These are phyloP conservation scores for Davidsoniella virescens DNA, from an alignment of 2,329 filamentous ascomycete species.

Conservation along the genomic window DNA sequence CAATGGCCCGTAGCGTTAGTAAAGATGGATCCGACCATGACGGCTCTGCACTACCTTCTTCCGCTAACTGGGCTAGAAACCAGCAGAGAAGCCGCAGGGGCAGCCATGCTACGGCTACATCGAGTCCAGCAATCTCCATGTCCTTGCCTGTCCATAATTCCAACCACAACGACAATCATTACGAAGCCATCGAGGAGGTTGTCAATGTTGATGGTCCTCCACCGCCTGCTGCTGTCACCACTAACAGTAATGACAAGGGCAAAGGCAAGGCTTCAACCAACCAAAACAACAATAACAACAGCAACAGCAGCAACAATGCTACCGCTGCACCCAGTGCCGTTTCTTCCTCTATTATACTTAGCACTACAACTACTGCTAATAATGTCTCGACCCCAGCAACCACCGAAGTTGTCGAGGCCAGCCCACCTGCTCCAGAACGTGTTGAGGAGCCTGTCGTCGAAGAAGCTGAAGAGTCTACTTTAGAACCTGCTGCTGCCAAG, in stretches of 20 bases:
- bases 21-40: constrained; percentile 56
- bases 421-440: background rate
- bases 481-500: background rate
- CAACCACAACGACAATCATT: too few species aligned
- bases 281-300: background rate
- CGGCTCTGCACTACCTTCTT: constrained; percentile 77
- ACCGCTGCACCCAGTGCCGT: background rate
- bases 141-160: constrained; percentile 31
- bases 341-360: background rate
- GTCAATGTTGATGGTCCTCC: constrained; percentile 21
- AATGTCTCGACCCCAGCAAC: background rate
- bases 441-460: background rate
- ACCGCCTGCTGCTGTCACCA: constrained; percentile 14
- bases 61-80: constrained; percentile 79
- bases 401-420: constrained; percentile 5
- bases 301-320: background rate
- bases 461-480: background rate
- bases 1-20: constrained; percentile 63
- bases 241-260: constrained; percentile 12
- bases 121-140: constrained; percentile 61
- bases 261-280: constrained; percentile 1
- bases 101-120: constrained; percentile 66
- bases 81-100: constrained; percentile 47
- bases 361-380: constrained; percentile 12
- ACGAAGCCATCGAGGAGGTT: constrained; percentile 31